Conservation (phyloP, 306 rosid species). For the Castanopsis chinensis region DNA sequence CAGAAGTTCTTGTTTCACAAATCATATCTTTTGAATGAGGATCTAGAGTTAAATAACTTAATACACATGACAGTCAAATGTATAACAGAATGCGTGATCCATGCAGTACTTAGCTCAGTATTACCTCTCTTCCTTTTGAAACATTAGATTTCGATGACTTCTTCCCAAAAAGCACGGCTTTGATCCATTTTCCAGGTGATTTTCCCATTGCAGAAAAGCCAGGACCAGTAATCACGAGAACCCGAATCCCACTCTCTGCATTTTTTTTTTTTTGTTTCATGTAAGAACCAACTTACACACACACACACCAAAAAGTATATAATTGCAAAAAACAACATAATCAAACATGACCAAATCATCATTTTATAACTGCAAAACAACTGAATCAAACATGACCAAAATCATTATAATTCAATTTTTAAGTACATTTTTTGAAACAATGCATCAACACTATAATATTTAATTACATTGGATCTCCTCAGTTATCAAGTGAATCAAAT, state of each 20-base stretch:
- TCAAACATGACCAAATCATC: background rate
- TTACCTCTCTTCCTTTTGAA: conserved; percentile 73
- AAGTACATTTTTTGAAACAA: no score
- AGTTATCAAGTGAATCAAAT: background rate
- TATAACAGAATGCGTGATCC: background rate
- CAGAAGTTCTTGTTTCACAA: background rate
- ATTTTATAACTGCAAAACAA: no score
- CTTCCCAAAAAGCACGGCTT: conserved; percentile 81
- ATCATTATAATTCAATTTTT: no score
- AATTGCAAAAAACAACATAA: background rate
- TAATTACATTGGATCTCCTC: no score
- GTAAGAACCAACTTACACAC: background rate
- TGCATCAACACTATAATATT: no score
- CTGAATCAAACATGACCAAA: no score
- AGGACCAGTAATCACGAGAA: conserved; percentile 32
- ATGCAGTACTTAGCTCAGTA: conserved; percentile 1
- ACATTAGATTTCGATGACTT: conserved; percentile 68
- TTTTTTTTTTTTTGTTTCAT: background rate
- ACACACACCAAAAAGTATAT: background rate
- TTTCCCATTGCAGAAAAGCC: conserved; percentile 65
- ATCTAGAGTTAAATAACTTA: conserved; percentile 3
- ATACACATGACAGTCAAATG: background rate
- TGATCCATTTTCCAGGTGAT: conserved; percentile 98
- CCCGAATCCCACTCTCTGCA: conserved; percentile 18
- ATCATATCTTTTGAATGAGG: background rate